phyloP scores from a whole-genome alignment of 2,329 filamentous ascomycete species.

The Diaporthe humulicola region DNA sequence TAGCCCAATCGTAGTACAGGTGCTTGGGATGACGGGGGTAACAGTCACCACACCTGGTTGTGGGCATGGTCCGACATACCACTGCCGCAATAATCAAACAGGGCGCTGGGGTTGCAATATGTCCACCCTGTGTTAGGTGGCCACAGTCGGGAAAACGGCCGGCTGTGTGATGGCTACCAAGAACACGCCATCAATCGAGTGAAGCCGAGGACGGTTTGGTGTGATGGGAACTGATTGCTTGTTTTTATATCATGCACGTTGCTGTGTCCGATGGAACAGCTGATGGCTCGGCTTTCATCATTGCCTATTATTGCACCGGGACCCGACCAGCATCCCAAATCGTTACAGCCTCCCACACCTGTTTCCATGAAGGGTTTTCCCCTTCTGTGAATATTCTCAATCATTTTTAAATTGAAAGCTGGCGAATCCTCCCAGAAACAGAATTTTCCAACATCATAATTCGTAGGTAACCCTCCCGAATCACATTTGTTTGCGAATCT shows the following conservation, averaged over 20 bases:
- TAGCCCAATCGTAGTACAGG: neutral
- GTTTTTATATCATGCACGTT: neutral
- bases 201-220: neutral
- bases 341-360: neutral
- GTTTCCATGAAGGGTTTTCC: neutral
- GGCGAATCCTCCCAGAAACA: neutral
- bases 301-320: neutral
- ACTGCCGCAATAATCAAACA: neutral
- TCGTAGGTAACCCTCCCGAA: neutral
- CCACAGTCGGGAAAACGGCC: neutral
- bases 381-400: neutral
- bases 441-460: no score
- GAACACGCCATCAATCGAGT: neutral
- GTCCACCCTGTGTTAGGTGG: neutral
- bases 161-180: no score
- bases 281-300: no score
- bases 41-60: neutral
- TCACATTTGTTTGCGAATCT: accelerated
- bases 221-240: neutral
- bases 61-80: neutral
- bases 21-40: neutral
- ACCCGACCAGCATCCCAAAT: neutral
- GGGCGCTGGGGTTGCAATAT: accelerated
- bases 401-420: neutral
- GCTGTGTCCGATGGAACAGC: neutral